Base-by-base conservation (phyloP, 495 filamentous ascomycete genomes). In the Astrothelium macrocarpum region DNA sequence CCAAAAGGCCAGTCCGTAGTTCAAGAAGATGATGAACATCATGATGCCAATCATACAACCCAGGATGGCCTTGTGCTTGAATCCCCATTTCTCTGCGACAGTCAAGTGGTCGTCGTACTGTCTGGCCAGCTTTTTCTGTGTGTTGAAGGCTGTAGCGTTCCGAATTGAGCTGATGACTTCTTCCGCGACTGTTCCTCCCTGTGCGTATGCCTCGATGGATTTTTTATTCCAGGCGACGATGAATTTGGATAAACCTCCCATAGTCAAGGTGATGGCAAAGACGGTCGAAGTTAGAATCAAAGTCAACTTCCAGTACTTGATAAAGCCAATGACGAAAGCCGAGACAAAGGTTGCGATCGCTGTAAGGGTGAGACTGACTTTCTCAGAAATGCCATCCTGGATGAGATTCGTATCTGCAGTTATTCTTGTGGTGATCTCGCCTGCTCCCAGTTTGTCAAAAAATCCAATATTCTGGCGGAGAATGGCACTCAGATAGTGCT, bases 161-260 rank as follows among this genome's bases (percentile, higher is more conserved):
- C 94, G 84, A 67, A 97, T 88, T 9, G 91, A 96, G 70, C 89
- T 93, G 71, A 98, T 85, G 63, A 96, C 92, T 75, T 98, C 94
- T 73, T 97, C 94, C 0, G 90, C 93, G 23, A 98, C 82, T 0
- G 88, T 91, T 56, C 93, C 93, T 70, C 91, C 92, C 18, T 85
- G 78, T 53, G 89, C 91, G 68, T 93, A 93, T 3, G 89, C 83
- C 53, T 87, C 79, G 59, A 96, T 78, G 32, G 90, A 86, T 49
- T 85, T 73, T 72, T 88, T 91, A 72, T 86, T 90, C 71, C 80
- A 94, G 69, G 86, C 90, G 70, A 91, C 75, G 65, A 96, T 90
- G 70, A 89, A 90, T 0, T 65, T 76, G 18, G 88, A 90, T 1
- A 85, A 82, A 59, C 73, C 77, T 32, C 87, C 90, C 88, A 95